A percentile compares a stretch with the other conserved stretches of the same genome.
These are phyloP conservation scores for Chaetomium olivaceum DNA, from an alignment of 2,329 filamentous ascomycete genomes.

Conservation along the genomic window DNA sequence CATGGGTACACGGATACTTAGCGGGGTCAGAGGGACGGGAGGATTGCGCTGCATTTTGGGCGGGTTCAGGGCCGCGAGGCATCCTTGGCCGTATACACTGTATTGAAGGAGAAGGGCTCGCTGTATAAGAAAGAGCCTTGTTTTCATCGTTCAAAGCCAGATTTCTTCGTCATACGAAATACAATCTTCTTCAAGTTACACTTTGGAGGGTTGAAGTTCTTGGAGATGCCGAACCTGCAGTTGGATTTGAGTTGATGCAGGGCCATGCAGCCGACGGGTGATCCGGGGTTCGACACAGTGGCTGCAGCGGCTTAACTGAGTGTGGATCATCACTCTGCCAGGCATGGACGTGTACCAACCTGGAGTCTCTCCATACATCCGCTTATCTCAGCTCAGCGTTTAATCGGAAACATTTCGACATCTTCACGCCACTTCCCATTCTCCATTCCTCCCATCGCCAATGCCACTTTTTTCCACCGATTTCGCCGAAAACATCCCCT, in stretches of 20 bases:
- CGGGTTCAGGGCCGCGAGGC: neutral
- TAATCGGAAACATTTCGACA: neutral
- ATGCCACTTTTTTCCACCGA: neutral
- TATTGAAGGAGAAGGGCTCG: neutral
- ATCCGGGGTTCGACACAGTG: neutral
- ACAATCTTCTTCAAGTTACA: no score
- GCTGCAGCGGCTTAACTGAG: neutral
- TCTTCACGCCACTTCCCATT: neutral
- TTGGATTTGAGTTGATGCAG: neutral
- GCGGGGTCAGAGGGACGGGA: neutral
- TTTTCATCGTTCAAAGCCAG: neutral
- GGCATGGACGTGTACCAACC: no score
- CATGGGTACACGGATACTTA: neutral
- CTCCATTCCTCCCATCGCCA: neutral
- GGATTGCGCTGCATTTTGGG: neutral
- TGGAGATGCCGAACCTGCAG: neutral
- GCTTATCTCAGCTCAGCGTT: neutral
- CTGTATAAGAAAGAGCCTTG: neutral
- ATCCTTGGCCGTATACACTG: neutral
- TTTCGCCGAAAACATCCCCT: neutral
- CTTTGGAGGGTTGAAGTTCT: neutral
- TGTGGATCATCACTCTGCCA: no score
- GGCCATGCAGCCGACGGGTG: neutral
- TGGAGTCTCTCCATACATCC: no score
- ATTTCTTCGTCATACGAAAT: neutral